Conservation (phyloP, 2,329 filamentous ascomycete species). For the Ascochyta clinopodiicola region DNA sequence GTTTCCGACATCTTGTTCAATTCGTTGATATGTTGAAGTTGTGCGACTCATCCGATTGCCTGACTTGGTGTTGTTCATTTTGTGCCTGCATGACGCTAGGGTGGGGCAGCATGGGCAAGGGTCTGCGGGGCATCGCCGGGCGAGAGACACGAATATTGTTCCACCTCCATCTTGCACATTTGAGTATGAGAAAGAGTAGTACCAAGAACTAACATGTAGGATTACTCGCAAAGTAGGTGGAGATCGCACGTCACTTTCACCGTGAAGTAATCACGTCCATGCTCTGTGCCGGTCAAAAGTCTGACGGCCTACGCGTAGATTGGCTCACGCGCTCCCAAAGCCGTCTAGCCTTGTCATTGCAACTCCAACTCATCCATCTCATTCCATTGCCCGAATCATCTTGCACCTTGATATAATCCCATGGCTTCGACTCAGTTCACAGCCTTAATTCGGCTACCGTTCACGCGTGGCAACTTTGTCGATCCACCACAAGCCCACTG, state of each 20-base stretch:
- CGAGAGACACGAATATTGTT: not conserved
- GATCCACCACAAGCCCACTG: slow-evolving; percentile 89
- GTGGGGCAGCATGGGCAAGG: slow-evolving; percentile 12
- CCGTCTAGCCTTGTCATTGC: slow-evolving; percentile 2
- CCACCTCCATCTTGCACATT: not conserved
- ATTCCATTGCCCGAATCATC: not conserved
- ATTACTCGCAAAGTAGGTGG: too few relatives aligned
- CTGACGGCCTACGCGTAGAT: slow-evolving; percentile 9
- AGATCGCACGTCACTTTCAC: not conserved
- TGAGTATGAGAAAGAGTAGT: not conserved
- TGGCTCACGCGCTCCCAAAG: slow-evolving; percentile 3
- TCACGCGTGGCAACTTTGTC: slow-evolving; percentile 83
- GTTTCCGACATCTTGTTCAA: slow-evolving; percentile 21
- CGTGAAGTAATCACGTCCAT: not conserved
- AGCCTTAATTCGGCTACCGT: slow-evolving; percentile 88
- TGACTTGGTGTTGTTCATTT: slow-evolving; percentile 25
- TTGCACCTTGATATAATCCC: not conserved
- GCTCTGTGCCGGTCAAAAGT: slow-evolving; percentile 5
- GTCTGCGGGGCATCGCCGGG: slow-evolving; percentile 8
- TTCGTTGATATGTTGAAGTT: slow-evolving; percentile 3
- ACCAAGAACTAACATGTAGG: not conserved
- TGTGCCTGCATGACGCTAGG: slow-evolving; percentile 24
- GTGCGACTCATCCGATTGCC: slow-evolving; percentile 12
- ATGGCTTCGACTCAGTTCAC: slow-evolving; percentile 60
- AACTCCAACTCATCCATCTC: slow-evolving; percentile 17